Base-by-base conservation (phyloP, 768 basidiomycete species). In the Austroboletus festivus region DNA sequence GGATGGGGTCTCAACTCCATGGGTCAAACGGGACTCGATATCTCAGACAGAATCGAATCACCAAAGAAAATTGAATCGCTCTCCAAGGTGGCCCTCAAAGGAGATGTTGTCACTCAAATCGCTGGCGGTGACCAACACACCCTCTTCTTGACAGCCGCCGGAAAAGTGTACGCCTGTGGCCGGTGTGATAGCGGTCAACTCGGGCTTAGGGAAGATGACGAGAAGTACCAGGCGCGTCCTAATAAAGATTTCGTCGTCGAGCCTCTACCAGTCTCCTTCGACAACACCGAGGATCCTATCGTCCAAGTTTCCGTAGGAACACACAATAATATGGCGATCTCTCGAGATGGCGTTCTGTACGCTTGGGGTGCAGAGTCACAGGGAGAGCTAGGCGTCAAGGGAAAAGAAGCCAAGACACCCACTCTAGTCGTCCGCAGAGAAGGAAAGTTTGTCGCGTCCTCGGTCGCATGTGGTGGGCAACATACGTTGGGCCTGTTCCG, bases 1-100 rank as follows among this genome's bases (percentile, higher is more conserved):
- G 92, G 82, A 12, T 97, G 95, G 95, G 95, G 95, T n/a, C 73
- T 93, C 50, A 96, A 98, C 67, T 89, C 74, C 68, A 88, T 78
- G 85, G 93, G 86, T 23, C 89, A 91, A 67, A 82, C 81, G 1
- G 89, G 88, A 26, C 83, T 86, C 0, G 74, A 72, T 8, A 62
- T 67, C 52, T 58, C 60, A 73, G 71, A 65, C 40, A 73, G 84
- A 46, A 78, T 90, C 13, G 77, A 79, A 48, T 68, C 79, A 1
- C 89, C 89, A 1, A 77, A 72, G 55, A 80, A 76, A 46, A 81
- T 93, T n/a, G 67, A 74, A 41, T 72, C 77, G 6, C 76, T 93
- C 9, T 78, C 80, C 70, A 81, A 78, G 57, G 68, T 73, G 34
- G 77, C 78, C 37, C 79, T 90, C 7, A 74, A 65, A 3, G 83